These are phyloP conservation scores for Nitzschia sp. DNA, from an alignment of 108 stramenopile genomes.

Conservation along the genomic window DNA sequence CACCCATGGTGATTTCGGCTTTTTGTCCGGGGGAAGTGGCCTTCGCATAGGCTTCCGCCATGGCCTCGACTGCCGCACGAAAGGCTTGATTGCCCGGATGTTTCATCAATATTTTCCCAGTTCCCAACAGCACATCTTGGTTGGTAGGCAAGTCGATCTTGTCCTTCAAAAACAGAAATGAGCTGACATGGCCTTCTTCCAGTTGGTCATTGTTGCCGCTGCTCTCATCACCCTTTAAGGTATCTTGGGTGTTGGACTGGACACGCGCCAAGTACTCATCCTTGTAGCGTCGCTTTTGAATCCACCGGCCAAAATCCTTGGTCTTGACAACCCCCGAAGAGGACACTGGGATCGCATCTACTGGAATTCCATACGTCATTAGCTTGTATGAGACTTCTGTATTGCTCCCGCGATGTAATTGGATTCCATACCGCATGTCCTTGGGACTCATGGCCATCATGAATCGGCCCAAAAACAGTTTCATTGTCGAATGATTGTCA, in stretches of 20 bases:
- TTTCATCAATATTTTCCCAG: slow-evolving; percentile 1
- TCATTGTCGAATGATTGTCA: neutral
- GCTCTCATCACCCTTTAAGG: too few species aligned
- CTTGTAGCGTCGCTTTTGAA: slow-evolving; percentile 8
- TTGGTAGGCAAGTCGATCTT: slow-evolving; percentile 2
- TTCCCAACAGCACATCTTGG: slow-evolving; percentile 13
- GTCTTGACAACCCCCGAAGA: neutral
- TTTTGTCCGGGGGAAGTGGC: neutral
- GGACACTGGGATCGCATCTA: neutral
- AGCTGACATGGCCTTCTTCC: too few species aligned
- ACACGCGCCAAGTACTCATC: slow-evolving; percentile 7
- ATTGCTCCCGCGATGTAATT: neutral
- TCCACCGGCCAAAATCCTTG: slow-evolving; percentile 1
- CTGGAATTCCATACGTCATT: slow-evolving; percentile 17
- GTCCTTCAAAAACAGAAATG: neutral
- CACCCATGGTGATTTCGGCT: neutral
- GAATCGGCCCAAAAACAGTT: neutral
- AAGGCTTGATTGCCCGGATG: slow-evolving; percentile 5
- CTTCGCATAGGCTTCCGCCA: neutral
- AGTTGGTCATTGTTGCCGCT: too few species aligned
- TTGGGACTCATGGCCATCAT: slow-evolving; percentile 4
- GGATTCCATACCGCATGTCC: neutral
- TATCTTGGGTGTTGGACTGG: too few species aligned
- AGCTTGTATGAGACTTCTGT: slow-evolving; percentile 16
- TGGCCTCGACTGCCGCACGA: neutral